Base-by-base conservation (phyloP, 805 yeast genomes). In the Wickerhamia fluorescens region DNA sequence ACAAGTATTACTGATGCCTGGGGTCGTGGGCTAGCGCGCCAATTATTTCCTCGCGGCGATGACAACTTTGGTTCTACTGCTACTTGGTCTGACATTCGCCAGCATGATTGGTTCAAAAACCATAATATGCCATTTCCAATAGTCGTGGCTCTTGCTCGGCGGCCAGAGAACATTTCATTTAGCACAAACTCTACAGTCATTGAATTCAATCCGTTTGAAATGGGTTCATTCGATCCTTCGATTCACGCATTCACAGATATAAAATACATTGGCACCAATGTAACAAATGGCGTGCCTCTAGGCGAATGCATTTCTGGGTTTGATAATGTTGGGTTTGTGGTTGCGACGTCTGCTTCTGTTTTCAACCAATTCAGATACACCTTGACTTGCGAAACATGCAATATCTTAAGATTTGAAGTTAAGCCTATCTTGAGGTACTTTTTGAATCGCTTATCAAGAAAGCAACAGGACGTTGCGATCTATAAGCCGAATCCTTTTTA, bases 11-110 rank as follows among this genome's bases (percentile, higher is more conserved):
- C 89, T 3, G 95, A 84, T 51, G 70, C 74, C 33, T 84, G 92
- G 94, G 87, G 86, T 4, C 66, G 88, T 39, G 76, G 77, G 2
- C 58, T 86, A 29, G 71, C 92, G 2, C 71, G 78, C 41, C 86
- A 81, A 54, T 73, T 85, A 37, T 75, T 53, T 25, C 42, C 53
- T 6, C 31, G 38, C 23, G 53, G 49, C 2, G 22, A 34, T 6
- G 47, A 52, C 28, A 42, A 52, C 24, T 48, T 45, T 31, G 44
- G 41, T 16, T 44, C 47, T 6, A 38, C 51, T 7, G 40, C 52
- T 8, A 40, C 57, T 7, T 60, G 58, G 54, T 51, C 61, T 3
- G 63, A 57, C 31, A 45, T 61, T 19, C 41, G 60, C 24, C 42
- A 49, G 27, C 27, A 41, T 23, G 24, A 31, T 2, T 31, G 43